Conservation (phyloP, 257 asterid genomes). For the Solanum pennellii region DNA sequence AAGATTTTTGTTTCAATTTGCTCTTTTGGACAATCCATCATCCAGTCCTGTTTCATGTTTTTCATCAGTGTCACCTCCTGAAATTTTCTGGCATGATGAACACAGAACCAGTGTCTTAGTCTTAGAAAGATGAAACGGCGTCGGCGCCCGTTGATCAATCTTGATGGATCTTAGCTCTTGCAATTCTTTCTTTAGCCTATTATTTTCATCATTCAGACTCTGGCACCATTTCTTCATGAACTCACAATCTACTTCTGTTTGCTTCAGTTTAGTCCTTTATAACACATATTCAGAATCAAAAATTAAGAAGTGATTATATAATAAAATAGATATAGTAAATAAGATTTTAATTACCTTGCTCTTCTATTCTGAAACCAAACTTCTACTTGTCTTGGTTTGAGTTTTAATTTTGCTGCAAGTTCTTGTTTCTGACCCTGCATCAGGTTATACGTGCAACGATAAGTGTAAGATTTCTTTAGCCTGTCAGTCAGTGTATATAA, state of each 20-base stretch:
- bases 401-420: conserved; percentile 47
- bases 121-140: background rate
- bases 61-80: background rate
- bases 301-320: background rate
- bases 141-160: background rate
- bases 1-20: background rate
- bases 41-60: background rate
- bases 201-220: conserved; percentile 40
- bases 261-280: conserved; percentile 74
- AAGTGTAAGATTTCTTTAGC: background rate
- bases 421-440: conserved; percentile 37
- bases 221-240: conserved; percentile 56
- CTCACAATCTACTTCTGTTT: conserved; percentile 62
- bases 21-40: background rate
- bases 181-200: conserved; percentile 45
- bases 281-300: background rate
- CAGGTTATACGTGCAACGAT: background rate
- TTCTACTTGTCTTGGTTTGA: conserved; percentile 63
- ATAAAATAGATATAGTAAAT: background rate
- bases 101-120: background rate
- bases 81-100: conserved; percentile 8
- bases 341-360: conserved; percentile 33
- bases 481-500: background rate
- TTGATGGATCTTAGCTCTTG: conserved; percentile 34
- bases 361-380: conserved; percentile 82